Evolutionary conservation across 164 flowering plant species (phyloP), one percentile per base, ranked within the genome.

Genomic region (Liquidambar formosana): DNA sequence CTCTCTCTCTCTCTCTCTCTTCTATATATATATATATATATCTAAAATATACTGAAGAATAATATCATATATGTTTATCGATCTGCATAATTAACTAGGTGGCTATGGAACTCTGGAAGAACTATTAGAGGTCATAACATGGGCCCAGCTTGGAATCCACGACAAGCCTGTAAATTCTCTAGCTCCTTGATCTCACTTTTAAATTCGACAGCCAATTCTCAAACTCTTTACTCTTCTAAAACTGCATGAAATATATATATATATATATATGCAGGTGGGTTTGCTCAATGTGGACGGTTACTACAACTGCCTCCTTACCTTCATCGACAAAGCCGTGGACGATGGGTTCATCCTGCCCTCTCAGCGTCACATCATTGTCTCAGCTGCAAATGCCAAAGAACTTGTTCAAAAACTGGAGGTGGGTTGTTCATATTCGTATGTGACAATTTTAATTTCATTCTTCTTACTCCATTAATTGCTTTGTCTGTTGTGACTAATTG

Each of bases 61-160:
- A n/a, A n/a, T n/a, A n/a, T n/a, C n/a, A n/a, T n/a, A n/a, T n/a
- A n/a, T n/a, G 47, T 19, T 15, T 49, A 12, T n/a, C 1, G 23
- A 23, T 44, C 3, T 27, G 16, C 16, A 57, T 5, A 5, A n/a
- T 16, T 73, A 88, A n/a, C 22, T 73, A 88, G 91, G 91, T 62
- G 91, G 91, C 21, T 88, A 86, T 79, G 92, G 92, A 49, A 88
- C 92, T 6, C 38, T 88, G 52, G 92, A 88, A 57, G 92, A 88
- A 77, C 72, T 88, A 25, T 52, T 85, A 33, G 89, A 88, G 71
- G 92, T 88, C 43, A 85, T 83, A n/a, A 80, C 89, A n/a, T 88
- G 92, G 92, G 86, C 89, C 48, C 92, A 88, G 75, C 87, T 88
- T 4, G 92, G 92, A 11, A 88, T 88, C 71, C 92, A 88, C 58